phyloP scores from a whole-genome alignment of 176 grass and related monocot species.

The Typha latifolia region DNA sequence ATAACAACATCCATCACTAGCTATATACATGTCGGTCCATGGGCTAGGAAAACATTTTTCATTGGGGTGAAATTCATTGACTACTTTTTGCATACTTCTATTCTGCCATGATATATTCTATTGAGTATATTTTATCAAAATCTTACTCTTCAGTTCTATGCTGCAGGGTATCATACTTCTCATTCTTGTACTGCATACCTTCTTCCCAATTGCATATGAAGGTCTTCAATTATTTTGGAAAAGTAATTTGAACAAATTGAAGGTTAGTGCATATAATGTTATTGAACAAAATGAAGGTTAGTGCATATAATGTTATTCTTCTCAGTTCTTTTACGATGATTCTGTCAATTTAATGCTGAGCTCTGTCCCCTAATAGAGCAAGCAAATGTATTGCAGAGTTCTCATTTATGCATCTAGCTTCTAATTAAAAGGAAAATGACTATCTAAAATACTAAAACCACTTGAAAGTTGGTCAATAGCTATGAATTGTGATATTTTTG shows the following conservation, averaged over 20 bases:
- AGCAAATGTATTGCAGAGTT: no score
- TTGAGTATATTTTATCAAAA: not conserved
- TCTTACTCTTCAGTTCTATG: conserved; percentile 1
- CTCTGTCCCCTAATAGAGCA: not conserved
- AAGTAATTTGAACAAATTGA: conserved; percentile 66
- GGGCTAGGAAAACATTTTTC: no score
- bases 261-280: conserved; percentile 31
- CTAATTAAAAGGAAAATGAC: no score
- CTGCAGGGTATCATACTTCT: conserved; percentile 63
- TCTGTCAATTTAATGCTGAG: conserved; percentile 5
- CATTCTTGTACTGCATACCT: conserved; percentile 66
- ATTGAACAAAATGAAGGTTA: conserved; percentile 82
- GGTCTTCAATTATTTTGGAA: conserved; percentile 64
- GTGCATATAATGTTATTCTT: conserved; percentile 5
- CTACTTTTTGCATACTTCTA: not conserved
- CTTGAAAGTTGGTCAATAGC: no score
- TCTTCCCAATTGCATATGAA: conserved; percentile 86
- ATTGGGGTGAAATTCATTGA: no score
- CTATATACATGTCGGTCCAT: not conserved
- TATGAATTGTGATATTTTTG: no score
- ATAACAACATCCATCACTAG: not conserved
- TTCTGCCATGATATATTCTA: not conserved
- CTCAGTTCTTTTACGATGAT: not conserved
- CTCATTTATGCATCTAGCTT: no score
- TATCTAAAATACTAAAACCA: no score